These are phyloP conservation scores for Eutrema yunnanense DNA, from an alignment of 345 rosid genomes.

Conservation along the genomic window DNA sequence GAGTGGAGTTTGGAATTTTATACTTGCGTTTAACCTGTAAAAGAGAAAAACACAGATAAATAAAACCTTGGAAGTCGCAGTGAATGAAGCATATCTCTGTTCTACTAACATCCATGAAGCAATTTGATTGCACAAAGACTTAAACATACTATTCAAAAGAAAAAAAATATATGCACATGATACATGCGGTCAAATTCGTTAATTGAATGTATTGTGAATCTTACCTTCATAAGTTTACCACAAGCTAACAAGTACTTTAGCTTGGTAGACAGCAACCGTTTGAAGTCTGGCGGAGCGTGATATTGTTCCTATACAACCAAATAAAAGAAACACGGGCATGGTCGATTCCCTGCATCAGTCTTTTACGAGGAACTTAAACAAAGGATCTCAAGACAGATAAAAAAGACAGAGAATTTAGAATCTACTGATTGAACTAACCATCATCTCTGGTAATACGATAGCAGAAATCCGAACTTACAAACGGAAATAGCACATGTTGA, in stretches of 20 bases:
- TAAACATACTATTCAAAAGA: not conserved
- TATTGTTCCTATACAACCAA: constrained; percentile 69
- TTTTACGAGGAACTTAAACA: not conserved
- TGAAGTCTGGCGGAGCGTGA: constrained; percentile 89
- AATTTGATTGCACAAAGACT: not conserved
- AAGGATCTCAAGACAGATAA: too few species aligned
- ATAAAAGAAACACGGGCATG: not conserved
- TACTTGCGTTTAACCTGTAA: constrained; percentile 88
- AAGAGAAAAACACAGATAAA: not conserved
- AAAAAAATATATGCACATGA: not conserved
- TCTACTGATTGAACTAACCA: too few species aligned
- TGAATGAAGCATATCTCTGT: not conserved
- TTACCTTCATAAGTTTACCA: constrained; percentile 86
- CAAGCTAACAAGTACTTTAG: constrained; percentile 66
- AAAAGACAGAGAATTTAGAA: too few species aligned
- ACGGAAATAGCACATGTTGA: not conserved
- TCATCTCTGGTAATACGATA: too few species aligned
- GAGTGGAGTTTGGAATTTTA: constrained; percentile 55
- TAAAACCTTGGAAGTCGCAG: not conserved
- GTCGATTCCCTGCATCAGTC: not conserved
- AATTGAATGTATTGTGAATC: not conserved
- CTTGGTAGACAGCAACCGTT: constrained; percentile 76
- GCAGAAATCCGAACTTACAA: not conserved
- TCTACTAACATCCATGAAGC: not conserved
- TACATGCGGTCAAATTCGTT: not conserved